Conservation (phyloP, 2,329 filamentous ascomycete species). For the Diplocarpon rosae region DNA sequence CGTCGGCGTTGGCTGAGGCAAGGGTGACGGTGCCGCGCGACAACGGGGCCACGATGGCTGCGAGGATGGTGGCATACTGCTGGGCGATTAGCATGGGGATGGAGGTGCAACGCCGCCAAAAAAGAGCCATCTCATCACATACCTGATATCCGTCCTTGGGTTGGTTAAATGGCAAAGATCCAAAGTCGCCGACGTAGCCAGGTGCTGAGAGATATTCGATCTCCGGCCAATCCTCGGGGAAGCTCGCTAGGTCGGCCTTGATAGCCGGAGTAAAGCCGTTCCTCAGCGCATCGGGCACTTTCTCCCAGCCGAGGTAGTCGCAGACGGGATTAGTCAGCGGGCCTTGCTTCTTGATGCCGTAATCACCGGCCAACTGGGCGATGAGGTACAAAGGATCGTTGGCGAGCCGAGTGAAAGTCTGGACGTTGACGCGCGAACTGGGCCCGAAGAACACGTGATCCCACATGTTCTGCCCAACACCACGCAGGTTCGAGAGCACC, state of each 20-base stretch:
- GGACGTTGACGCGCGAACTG: not conserved
- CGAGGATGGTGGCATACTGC: slow-evolving; percentile 12
- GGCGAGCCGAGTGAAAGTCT: slow-evolving; percentile 5
- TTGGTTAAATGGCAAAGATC: slow-evolving; percentile 2
- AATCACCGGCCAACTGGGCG: not conserved
- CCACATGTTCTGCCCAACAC: slow-evolving; percentile 39
- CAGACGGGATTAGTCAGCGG: slow-evolving; percentile 7
- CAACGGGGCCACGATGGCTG: no score
- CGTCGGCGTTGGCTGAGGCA: slow-evolving; percentile 20
- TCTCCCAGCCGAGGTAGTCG: slow-evolving; percentile 18
- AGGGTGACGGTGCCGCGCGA: no score
- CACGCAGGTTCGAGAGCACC: slow-evolving; percentile 34
- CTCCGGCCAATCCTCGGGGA: slow-evolving; percentile 17
- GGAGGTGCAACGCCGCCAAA: no score
- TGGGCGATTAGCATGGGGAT: slow-evolving; percentile 18
- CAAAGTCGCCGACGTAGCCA: slow-evolving; percentile 6
- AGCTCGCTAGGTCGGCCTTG: slow-evolving; percentile 3
- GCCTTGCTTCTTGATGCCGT: not conserved
- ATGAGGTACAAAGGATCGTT: slow-evolving; percentile 4
- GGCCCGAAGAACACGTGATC: slow-evolving; percentile 27
- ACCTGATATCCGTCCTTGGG: slow-evolving; percentile 8
- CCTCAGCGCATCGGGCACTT: slow-evolving; percentile 7
- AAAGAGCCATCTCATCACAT: no score
- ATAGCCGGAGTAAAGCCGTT: not conserved
- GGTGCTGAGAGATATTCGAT: slow-evolving; percentile 10